These are phyloP conservation scores for Penicillium hesseltinei DNA, from an alignment of 2,329 filamentous ascomycete genomes.

Conservation along the genomic window DNA sequence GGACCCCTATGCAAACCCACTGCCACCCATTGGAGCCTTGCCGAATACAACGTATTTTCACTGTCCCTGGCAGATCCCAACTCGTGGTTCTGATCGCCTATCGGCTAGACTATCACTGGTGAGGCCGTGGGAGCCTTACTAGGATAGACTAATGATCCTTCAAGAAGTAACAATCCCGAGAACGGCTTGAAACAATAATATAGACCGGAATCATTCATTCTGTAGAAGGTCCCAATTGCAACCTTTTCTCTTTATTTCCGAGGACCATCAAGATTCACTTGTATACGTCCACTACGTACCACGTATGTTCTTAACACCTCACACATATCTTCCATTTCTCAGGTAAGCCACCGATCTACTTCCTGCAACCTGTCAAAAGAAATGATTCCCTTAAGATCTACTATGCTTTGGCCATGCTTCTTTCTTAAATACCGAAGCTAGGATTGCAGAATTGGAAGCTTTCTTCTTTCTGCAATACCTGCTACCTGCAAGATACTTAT, in stretches of 20 bases:
- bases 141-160: constrained; percentile 1
- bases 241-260: background rate
- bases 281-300: background rate
- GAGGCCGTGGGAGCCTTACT: constrained; percentile 4
- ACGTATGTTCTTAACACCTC: background rate
- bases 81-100: constrained; percentile 30
- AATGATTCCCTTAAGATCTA: background rate
- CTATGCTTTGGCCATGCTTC: background rate
- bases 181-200: background rate
- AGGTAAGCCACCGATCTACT: constrained; percentile 15
- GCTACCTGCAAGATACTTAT: constrained; percentile 22
- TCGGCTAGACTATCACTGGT: constrained; percentile 1
- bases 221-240: background rate
- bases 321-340: background rate
- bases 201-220: background rate
- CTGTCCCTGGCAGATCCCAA: constrained; percentile 30
- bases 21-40: constrained; percentile 27
- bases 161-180: background rate
- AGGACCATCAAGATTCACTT: background rate
- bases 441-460: constrained; percentile 15
- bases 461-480: constrained; percentile 22
- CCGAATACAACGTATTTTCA: constrained; percentile 25
- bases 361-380: constrained; percentile 5
- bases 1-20: constrained; percentile 26
- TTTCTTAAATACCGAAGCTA: constrained; percentile 9